Base-by-base conservation (phyloP, 2,329 filamentous ascomycete species). In the Ophiostoma angusticollis region DNA sequence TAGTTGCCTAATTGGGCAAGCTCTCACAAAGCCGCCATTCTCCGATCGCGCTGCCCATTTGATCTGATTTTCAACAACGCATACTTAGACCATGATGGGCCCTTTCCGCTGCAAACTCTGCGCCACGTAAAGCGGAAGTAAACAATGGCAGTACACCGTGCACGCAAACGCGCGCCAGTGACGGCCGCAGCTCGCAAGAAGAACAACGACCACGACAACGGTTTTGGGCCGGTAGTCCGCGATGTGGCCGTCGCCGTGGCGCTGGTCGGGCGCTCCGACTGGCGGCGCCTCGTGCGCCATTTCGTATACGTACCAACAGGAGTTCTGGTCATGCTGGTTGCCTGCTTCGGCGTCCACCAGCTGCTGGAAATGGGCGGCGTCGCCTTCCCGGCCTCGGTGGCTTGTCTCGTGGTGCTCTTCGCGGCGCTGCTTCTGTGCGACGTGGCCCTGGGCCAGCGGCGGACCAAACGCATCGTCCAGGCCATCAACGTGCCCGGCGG, bases 361-460 rank as follows among this genome's bases (percentile, higher is more conserved):
- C 47, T 67, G 18, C 58, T 68, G 42, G 56, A 57, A 11, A 52
- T 68, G 7, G 62, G 64, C 39, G 58, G 60, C 17, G 62, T 75
- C 7, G 61, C 68, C 0, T 78, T 78, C 44, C 72, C 72, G 1
- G 67, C 73, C 3, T 75, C 71, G 2, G 72, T 78, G 3, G 70
- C 72, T 4, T 71, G 68, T 31, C 60, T 78, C 47, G 55, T 77
- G 31, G 44, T 73, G 8, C 54, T 77, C 3, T 74, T 76, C 47
- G 47, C 68, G 16, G 58, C 51, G 0, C 54, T 77, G 9, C 58
- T 75, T 7, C 39, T 62, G 0, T 63, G 57, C 8, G 68, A 75
- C 49, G 39, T 53, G 4, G 36, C 63, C 0, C 45, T 76, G 14
- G 71, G 71, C 7, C 62, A 63, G 27, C 58, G 63, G 35, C 63